phyloP scores from a whole-genome alignment of 495 filamentous ascomycete species.

The Podospora pseudopauciseta region DNA sequence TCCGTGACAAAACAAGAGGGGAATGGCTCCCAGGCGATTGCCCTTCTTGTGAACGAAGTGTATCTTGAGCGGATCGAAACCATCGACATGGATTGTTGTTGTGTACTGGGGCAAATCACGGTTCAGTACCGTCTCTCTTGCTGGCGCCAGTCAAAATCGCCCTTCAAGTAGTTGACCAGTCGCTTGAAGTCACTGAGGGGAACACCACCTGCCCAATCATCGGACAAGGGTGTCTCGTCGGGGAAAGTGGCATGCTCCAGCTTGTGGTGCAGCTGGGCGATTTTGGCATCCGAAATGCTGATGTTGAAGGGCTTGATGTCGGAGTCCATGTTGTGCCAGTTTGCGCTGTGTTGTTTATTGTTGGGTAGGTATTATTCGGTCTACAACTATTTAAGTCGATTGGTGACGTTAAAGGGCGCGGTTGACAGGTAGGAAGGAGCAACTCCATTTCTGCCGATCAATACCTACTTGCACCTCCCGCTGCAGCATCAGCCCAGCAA shows the following conservation, averaged over 20 bases:
- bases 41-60: constrained; percentile 56
- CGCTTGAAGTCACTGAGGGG: constrained; percentile 52
- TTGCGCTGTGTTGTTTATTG: neutral
- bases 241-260: constrained; percentile 31
- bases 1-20: constrained; percentile 55
- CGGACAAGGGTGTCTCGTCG: constrained; percentile 29
- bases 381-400: too few species aligned
- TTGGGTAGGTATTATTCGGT: too few species aligned
- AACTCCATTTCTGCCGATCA: neutral
- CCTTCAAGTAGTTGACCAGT: constrained; percentile 47
- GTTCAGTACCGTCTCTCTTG: constrained; percentile 52
- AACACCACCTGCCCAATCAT: constrained; percentile 39
- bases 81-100: constrained; percentile 46
- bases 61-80: constrained; percentile 46
- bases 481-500: neutral
- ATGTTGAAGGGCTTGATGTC: constrained; percentile 35
- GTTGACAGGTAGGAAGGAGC: neutral
- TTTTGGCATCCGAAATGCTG: constrained; percentile 25
- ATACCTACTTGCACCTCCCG: too few species aligned
- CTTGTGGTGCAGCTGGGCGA: constrained; percentile 33
- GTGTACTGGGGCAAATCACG: constrained; percentile 51
- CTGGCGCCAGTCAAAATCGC: constrained; percentile 45
- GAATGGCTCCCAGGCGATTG: constrained; percentile 42
- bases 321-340: neutral
- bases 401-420: neutral